A percentile compares a stretch with the other conserved stretches of the same genome.
phyloP scores from a whole-genome alignment of 2,329 filamentous ascomycete genomes.

The Tricladium varicosporioides region DNA sequence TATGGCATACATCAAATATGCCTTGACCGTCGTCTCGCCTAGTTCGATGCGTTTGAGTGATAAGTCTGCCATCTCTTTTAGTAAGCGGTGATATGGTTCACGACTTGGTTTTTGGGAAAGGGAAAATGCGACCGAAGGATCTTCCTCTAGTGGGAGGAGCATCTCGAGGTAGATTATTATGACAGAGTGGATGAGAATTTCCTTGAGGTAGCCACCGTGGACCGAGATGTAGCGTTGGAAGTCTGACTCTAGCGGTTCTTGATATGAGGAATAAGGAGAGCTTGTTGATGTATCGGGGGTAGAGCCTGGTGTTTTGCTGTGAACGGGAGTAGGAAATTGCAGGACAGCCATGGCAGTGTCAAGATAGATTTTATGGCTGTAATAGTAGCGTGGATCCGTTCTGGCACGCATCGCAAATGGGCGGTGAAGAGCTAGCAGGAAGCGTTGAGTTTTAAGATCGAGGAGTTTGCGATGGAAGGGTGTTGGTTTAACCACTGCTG shows the following conservation, averaged over 20 bases:
- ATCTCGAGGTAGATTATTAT: slow-evolving; percentile 47
- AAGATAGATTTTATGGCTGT: slow-evolving; percentile 46
- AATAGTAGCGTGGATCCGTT: slow-evolving; percentile 46
- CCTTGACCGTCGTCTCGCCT: slow-evolving; percentile 46
- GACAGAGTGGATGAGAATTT: slow-evolving; percentile 39
- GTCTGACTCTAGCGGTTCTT: neutral
- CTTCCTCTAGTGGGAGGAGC: slow-evolving; percentile 14
- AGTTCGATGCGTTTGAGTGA: slow-evolving; percentile 36
- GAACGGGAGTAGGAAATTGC: neutral
- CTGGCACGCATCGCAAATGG: slow-evolving; percentile 44
- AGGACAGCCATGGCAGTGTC: slow-evolving; percentile 39
- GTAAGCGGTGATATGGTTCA: slow-evolving; percentile 32
- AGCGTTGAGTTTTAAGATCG: slow-evolving; percentile 52
- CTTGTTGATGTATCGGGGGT: no score
- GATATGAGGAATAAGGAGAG: no score
- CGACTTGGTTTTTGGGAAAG: slow-evolving; percentile 30
- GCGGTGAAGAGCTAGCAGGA: slow-evolving; percentile 53
- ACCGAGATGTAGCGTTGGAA: slow-evolving; percentile 7
- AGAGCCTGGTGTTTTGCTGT: no score
- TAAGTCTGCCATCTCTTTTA: slow-evolving; percentile 31
- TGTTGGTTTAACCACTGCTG: slow-evolving; percentile 3
- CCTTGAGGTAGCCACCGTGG: slow-evolving; percentile 42
- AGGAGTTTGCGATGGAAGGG: slow-evolving; percentile 44
- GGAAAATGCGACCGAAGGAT: slow-evolving; percentile 27
- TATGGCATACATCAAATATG: slow-evolving; percentile 40